These are phyloP conservation scores for Eutrema salsugineum DNA, from an alignment of 441 rosid species.

Conservation along the genomic window DNA sequence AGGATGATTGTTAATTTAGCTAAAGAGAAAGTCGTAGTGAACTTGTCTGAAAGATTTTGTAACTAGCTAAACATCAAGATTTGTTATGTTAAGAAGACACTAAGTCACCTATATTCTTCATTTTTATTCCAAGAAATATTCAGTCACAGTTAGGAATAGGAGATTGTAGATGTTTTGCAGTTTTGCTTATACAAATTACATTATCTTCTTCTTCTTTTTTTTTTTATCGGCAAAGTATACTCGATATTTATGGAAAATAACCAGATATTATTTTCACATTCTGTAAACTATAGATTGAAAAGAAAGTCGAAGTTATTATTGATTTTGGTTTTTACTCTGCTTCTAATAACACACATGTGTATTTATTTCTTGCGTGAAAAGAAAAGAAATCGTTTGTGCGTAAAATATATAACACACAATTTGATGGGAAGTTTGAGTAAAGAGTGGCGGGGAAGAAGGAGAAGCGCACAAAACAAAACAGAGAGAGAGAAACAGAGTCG, in stretches of 20 bases:
- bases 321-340: no score
- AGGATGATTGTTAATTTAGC: conserved; percentile 25
- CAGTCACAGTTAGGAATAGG: neutral
- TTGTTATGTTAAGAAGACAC: no score
- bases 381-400: neutral
- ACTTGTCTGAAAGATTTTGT: conserved; percentile 15
- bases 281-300: no score
- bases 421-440: conserved; percentile 6
- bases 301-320: no score
- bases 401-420: neutral
- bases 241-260: no score
- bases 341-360: neutral
- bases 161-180: neutral
- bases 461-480: conserved; percentile 16
- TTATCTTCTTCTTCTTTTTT: neutral
- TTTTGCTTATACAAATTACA: neutral
- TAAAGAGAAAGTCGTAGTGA: neutral
- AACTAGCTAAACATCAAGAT: neutral
- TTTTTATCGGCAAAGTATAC: no score
- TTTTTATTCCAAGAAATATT: neutral
- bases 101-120: no score
- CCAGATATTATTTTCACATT: no score
- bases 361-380: neutral
- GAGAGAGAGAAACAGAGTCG: conserved; percentile 7
- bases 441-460: conserved; percentile 31